These are phyloP conservation scores for Aphanomyces stellatus DNA, from an alignment of 352 stramenopile species.

Conservation along the genomic window DNA sequence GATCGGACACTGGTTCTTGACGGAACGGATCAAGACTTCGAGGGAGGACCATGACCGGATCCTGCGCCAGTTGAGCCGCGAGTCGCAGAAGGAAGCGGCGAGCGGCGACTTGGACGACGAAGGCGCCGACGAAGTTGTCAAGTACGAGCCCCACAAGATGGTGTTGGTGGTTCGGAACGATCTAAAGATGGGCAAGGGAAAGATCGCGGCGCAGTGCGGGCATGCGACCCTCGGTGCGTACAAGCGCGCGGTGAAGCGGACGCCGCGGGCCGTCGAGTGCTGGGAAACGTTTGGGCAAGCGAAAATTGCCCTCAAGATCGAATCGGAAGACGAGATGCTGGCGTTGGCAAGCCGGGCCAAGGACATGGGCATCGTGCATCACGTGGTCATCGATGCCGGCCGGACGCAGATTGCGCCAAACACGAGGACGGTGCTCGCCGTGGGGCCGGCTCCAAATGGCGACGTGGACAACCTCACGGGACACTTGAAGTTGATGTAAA, in stretches of 20 bases:
- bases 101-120: conserved; percentile 37
- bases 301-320: conserved; percentile 82
- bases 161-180: conserved; percentile 92
- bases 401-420: conserved; percentile 80
- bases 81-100: conserved; percentile 27
- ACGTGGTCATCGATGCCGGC: conserved; percentile 80
- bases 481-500: conserved; percentile 82
- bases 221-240: conserved; percentile 92
- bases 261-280: conserved; percentile 47
- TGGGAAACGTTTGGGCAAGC: conserved; percentile 82
- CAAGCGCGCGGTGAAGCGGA: conserved; percentile 84
- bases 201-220: conserved; percentile 81
- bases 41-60: too few species aligned
- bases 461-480: conserved; percentile 63
- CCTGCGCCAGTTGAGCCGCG: too few species aligned
- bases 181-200: conserved; percentile 94
- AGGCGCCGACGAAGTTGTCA: conserved; percentile 49
- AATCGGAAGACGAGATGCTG: conserved; percentile 78
- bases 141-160: conserved; percentile 85
- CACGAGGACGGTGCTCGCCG: conserved; percentile 75
- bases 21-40: too few species aligned
- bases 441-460: conserved; percentile 59
- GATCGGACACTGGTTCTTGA: too few species aligned
- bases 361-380: conserved; percentile 58
- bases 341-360: conserved; percentile 49